phyloP scores from a whole-genome alignment of 179 eudicot genomes.

The Silene coronaria region DNA sequence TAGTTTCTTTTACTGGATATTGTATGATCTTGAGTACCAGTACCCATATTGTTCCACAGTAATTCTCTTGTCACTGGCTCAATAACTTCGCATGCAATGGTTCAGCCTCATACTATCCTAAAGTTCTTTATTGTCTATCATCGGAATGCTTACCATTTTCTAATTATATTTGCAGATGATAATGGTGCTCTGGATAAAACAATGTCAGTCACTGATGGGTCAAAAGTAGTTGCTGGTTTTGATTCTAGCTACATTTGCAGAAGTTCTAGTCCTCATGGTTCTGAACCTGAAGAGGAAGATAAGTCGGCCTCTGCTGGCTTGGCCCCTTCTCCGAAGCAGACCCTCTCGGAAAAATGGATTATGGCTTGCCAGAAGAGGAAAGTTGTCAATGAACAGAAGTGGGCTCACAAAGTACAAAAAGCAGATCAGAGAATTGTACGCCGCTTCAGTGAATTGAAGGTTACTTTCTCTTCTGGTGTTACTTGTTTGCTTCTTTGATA shows the following conservation, averaged over 20 bases:
- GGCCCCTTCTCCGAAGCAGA: conserved; percentile 54
- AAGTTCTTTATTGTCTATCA: neutral
- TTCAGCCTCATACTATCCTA: neutral
- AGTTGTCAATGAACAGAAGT: conserved; percentile 48
- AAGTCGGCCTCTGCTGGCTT: conserved; percentile 30
- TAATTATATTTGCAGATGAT: conserved; percentile 19
- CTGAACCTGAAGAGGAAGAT: conserved; percentile 48
- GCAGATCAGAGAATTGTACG: conserved; percentile 61
- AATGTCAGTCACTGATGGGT: conserved; percentile 31
- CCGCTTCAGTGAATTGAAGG: conserved; percentile 76
- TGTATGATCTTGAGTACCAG: conserved; percentile 1
- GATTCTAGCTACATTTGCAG: conserved; percentile 28
- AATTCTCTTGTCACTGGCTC: neutral
- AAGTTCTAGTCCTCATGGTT: conserved; percentile 23
- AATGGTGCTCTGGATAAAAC: conserved; percentile 28
- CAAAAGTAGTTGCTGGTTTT: conserved; percentile 27
- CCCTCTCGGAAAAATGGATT: conserved; percentile 84
- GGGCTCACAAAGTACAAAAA: conserved; percentile 64
- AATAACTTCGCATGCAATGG: neutral
- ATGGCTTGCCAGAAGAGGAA: conserved; percentile 65
- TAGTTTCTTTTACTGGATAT: neutral
- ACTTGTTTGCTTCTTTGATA: neutral
- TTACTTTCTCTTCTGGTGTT: conserved; percentile 23
- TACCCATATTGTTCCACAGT: conserved; percentile 2
- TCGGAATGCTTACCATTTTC: neutral